phyloP scores from a whole-genome alignment of 441 rosid genomes.

The Populus hybrid region DNA sequence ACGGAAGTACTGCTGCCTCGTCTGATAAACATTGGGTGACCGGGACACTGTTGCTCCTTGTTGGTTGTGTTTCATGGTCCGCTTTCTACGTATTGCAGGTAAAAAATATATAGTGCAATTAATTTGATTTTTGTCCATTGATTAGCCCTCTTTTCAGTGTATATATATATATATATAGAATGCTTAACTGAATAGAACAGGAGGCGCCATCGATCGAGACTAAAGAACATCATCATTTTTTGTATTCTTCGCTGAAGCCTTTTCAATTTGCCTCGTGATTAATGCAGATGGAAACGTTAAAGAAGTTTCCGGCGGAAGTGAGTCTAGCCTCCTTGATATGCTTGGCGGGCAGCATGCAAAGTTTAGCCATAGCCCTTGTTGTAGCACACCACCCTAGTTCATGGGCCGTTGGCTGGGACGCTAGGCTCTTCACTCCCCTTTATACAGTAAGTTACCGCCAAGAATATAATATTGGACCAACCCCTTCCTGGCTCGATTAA shows the following conservation, averaged over 20 bases:
- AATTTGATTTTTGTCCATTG: neutral
- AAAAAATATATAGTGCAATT: constrained; percentile 17
- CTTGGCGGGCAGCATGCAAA: constrained; percentile 53
- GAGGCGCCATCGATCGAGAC: too few species aligned
- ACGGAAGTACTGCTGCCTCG: constrained; percentile 14
- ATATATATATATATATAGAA: too few species aligned
- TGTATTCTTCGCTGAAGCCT: too few species aligned
- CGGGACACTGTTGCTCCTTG: constrained; percentile 57
- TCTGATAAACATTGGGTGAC: constrained; percentile 49
- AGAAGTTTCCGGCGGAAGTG: constrained; percentile 41
- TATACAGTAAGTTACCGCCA: constrained; percentile 37
- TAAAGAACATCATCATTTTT: neutral
- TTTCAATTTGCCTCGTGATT: too few species aligned
- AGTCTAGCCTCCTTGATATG: constrained; percentile 62
- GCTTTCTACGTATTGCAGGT: constrained; percentile 65
- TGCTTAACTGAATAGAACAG: too few species aligned
- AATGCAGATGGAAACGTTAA: too few species aligned
- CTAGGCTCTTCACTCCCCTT: constrained; percentile 63
- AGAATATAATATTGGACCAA: too few species aligned
- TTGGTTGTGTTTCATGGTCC: constrained; percentile 70
- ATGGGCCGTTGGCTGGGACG: constrained; percentile 73
- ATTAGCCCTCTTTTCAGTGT: too few species aligned
- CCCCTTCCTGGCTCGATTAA: too few species aligned
- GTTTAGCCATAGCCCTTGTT: constrained; percentile 41
- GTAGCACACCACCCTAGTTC: constrained; percentile 44